Evolutionary conservation across 2,329 filamentous ascomycete genomes (phyloP), one percentile per base, ranked within the genome.

Genomic region (Phaeosphaeriaceae sp.): DNA sequence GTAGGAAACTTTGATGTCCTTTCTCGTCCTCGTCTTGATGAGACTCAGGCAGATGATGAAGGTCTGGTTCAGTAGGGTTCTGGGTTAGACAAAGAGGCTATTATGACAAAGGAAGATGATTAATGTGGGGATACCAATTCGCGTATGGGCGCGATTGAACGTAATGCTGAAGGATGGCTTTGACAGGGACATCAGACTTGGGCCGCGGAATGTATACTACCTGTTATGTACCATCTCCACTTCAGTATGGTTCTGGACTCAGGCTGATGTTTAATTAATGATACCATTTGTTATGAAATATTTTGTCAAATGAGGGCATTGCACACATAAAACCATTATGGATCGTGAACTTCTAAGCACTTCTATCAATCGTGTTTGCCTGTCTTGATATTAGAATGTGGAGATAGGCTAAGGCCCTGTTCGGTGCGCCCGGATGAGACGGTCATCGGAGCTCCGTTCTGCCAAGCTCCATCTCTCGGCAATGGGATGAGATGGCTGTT

Each of bases 1-100:
- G 9, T 17, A 71, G 68, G 64, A 40, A 71, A 66, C 61, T 70
- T 72, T 41, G 70, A 73, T 17, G 64, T 73, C 44, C 50, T 73
- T 28, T 55, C 54, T 13, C 64, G 67, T 38, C 51, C 67, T 34
- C 61, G 59, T 40, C 50, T n/a, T 40, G 59, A 67, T 2, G 60
- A 60, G 7, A 36, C 43, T 16, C 63, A 68, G 45, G 43, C 57
- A 28, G 62, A 67, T 45, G 70, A 73, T 9, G 70, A 73, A 57
- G 70, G 70, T 15, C 48, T 72, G 9, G 63, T 73, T 6, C 62
- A 67, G 55, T 64, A 71, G 39, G 60, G 51, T 15, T 63, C 55
- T 38, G 48, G 48, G 38, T n/a, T 67, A 62, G 40, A 50, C 26
- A 15, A 42, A 8, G 30, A 6, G 18, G 18, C 7, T 29, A 9